Evolutionary conservation across 2,329 filamentous ascomycete genomes (phyloP).

Genomic region (Plectosphaerella cucumerina): DNA sequence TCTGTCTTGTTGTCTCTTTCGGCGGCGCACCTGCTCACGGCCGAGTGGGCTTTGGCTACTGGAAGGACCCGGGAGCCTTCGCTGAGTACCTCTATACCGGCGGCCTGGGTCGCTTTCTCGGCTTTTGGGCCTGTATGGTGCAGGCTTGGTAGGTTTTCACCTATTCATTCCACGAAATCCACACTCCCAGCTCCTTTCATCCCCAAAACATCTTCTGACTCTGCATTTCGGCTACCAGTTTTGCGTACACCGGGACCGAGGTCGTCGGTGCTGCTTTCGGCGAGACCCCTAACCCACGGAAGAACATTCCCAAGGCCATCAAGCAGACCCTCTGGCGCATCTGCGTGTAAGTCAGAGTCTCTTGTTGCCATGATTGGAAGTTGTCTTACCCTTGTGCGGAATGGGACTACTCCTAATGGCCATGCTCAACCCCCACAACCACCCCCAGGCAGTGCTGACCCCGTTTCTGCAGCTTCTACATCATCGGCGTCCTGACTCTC

Average conservation of each 20-base stretch:
- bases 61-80: slow-evolving; percentile 38
- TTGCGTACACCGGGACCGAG: slow-evolving; percentile 56
- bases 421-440: too few species aligned
- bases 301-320: slow-evolving; percentile 17
- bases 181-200: slow-evolving; percentile 24
- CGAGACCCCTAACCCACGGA: slow-evolving; percentile 18
- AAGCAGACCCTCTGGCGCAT: slow-evolving; percentile 21
- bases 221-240: slow-evolving; percentile 39
- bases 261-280: slow-evolving; percentile 71
- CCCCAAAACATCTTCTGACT: slow-evolving; percentile 35
- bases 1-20: slow-evolving; percentile 31
- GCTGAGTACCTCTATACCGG: slow-evolving; percentile 28
- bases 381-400: too few species aligned
- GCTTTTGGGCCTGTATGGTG: slow-evolving; percentile 31
- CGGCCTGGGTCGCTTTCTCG: slow-evolving; percentile 30
- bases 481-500: slow-evolving; percentile 15
- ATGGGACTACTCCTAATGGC: too few species aligned
- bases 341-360: too few species aligned
- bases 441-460: too few species aligned
- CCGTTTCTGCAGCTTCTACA: too few species aligned
- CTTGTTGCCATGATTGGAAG: too few species aligned
- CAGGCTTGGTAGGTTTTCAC: slow-evolving; percentile 31
- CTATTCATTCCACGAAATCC: slow-evolving; percentile 29
- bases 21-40: slow-evolving; percentile 32
- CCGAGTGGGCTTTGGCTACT: slow-evolving; percentile 38